phyloP scores from a whole-genome alignment of 1,139 yeast species.

The Taphrina flavorubra region DNA sequence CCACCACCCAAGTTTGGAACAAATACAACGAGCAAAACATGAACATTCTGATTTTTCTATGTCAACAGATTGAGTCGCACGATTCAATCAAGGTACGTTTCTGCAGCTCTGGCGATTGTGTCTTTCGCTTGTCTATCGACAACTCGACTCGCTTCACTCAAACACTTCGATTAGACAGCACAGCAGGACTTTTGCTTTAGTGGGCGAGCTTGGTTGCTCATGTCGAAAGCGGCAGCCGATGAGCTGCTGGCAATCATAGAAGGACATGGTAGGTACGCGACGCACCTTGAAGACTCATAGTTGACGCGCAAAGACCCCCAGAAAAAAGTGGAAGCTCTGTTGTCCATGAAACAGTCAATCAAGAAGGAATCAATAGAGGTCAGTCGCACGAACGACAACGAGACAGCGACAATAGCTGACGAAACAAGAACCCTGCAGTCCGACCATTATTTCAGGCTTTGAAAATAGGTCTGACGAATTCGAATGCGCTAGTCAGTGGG shows the following conservation, averaged over 20 bases:
- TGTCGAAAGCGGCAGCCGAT: conserved; percentile 35
- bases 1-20: neutral
- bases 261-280: conserved; percentile 15
- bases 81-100: neutral
- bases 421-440: conserved; percentile 22
- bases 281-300: neutral
- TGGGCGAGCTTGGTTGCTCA: neutral
- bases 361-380: conserved; percentile 38
- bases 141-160: too few relatives aligned
- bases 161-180: neutral
- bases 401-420: neutral
- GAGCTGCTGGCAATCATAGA: conserved; percentile 36
- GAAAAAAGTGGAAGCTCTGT: conserved; percentile 18
- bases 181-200: neutral
- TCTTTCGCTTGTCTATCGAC: too few relatives aligned
- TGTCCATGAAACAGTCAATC: conserved; percentile 29
- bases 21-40: conserved; percentile 9
- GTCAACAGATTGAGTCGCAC: neutral
- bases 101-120: too few relatives aligned
- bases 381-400: neutral
- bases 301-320: neutral
- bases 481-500: conserved; percentile 46
- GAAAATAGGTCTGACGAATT: conserved; percentile 17
- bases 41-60: neutral
- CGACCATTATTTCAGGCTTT: conserved; percentile 33